These are phyloP conservation scores for Globisporangium megalacanthum DNA, from an alignment of 352 stramenopile genomes.

Conservation along the genomic window DNA sequence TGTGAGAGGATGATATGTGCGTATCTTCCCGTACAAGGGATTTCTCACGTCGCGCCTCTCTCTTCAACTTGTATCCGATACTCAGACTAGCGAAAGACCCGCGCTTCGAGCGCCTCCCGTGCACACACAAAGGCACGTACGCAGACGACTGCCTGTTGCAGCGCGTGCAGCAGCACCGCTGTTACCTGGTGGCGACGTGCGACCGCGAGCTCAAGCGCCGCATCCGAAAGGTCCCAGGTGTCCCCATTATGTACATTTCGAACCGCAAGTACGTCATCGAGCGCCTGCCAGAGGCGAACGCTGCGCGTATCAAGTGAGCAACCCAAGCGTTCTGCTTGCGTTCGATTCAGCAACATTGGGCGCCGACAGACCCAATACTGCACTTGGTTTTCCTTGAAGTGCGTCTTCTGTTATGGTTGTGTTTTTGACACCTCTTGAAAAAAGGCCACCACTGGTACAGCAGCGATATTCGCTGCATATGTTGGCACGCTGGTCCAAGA, in stretches of 20 bases:
- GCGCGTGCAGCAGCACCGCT: constrained; percentile 92
- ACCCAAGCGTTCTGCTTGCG: too few relatives aligned
- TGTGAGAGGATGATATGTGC: background rate
- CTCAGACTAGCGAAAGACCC: constrained; percentile 95
- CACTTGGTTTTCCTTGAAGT: background rate
- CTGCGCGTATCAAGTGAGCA: constrained; percentile 81
- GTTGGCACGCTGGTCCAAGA: background rate
- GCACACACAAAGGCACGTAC: constrained; percentile 98
- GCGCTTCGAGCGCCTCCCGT: constrained; percentile 97
- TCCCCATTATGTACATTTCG: constrained; percentile 99
- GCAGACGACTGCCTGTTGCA: constrained; percentile 98
- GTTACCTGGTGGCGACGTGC: constrained; percentile 99
- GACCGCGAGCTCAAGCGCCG: constrained; percentile 99
- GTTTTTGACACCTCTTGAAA: too few relatives aligned
- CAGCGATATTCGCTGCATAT: too few relatives aligned
- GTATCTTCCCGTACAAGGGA: background rate
- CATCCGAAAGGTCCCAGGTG: constrained; percentile 99
- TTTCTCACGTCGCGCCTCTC: background rate
- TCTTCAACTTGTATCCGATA: background rate
- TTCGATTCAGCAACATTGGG: too few relatives aligned
- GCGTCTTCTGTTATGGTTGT: background rate
- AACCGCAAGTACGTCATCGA: constrained; percentile 99
- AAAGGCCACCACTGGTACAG: too few relatives aligned
- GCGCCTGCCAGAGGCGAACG: constrained; percentile 96
- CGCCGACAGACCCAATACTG: background rate